A percentile compares a stretch with the other conserved stretches of the same genome.
Evolutionary conservation across 495 filamentous ascomycete genomes (phyloP).

Genomic region (Daldinia decipiens): DNA sequence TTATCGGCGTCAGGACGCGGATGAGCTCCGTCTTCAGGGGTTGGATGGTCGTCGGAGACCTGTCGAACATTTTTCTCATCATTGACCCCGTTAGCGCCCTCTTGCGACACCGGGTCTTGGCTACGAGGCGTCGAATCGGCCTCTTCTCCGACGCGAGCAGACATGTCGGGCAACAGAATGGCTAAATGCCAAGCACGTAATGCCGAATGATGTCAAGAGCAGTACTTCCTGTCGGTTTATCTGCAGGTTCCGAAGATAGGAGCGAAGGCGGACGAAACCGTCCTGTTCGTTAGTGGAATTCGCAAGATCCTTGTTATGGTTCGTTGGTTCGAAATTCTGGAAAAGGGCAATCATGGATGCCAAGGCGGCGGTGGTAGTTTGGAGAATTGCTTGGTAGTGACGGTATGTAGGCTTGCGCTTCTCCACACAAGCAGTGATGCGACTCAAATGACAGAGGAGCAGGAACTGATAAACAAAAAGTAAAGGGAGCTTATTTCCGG

Average conservation of each 20-base stretch:
- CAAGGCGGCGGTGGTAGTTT: conserved; percentile 35
- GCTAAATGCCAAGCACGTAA: not conserved
- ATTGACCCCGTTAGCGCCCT: conserved; percentile 22
- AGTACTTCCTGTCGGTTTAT: conserved; percentile 14
- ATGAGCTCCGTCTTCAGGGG: conserved; percentile 19
- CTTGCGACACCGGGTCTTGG: conserved; percentile 35
- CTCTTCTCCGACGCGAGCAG: conserved; percentile 15
- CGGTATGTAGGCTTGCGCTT: conserved; percentile 2
- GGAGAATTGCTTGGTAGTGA: conserved; percentile 8
- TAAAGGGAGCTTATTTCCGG: conserved; percentile 1
- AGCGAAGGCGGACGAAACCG: conserved; percentile 6
- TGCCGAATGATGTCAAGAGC: conserved; percentile 15
- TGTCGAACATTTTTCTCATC: conserved; percentile 38
- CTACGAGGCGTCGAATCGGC: conserved; percentile 21
- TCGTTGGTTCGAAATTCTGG: conserved; percentile 26
- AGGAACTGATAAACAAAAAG: conserved; percentile 33
- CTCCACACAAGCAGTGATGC: conserved; percentile 21
- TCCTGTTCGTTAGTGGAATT: conserved; percentile 2
- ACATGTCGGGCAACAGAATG: conserved; percentile 16
- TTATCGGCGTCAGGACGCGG: conserved; percentile 22
- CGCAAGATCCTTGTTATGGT: conserved; percentile 18
- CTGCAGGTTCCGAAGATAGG: conserved; percentile 10
- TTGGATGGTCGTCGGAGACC: conserved; percentile 23
- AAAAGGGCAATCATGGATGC: conserved; percentile 38
- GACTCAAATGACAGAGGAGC: conserved; percentile 20